Percentiles rank a stretch among this genome's conserved stretches.
phyloP scores from a whole-genome alignment of 208 protist genomes.

The Leishmania aethiopica region DNA sequence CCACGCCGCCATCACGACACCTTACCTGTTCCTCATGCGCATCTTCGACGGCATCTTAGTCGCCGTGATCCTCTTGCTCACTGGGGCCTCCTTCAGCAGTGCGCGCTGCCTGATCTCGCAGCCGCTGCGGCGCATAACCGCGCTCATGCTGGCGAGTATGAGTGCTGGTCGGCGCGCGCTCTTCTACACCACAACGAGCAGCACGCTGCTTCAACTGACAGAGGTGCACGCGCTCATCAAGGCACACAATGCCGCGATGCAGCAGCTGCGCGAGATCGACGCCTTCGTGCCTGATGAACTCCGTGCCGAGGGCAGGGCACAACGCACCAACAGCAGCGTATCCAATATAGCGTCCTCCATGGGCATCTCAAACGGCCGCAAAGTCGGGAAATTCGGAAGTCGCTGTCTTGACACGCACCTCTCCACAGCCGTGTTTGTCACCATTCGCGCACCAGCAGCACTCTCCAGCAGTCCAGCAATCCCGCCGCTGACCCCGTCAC shows the following conservation, averaged over 20 bases:
- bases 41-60: constrained; percentile 3
- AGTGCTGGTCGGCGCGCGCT: not conserved
- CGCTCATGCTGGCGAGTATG: not conserved
- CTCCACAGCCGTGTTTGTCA: constrained; percentile 1
- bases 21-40: constrained; percentile 12
- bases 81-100: not conserved
- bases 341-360: not conserved
- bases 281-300: constrained; percentile 17
- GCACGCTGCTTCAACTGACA: constrained; percentile 6
- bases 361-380: not conserved
- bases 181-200: not conserved
- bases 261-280: constrained; percentile 25
- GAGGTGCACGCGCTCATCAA: constrained; percentile 23
- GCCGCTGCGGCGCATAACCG: constrained; percentile 17
- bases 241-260: constrained; percentile 20
- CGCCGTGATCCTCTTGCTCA: not conserved
- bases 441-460: not conserved
- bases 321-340: not conserved
- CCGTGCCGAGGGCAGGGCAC: not conserved
- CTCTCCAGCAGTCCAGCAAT: not conserved
- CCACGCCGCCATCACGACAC: not conserved
- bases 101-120: not conserved
- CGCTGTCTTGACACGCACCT: not conserved
- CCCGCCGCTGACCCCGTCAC: not conserved
- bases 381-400: not conserved